Percentiles rank a stretch among this genome's conserved stretches.
phyloP scores from a whole-genome alignment of 192 early-diverging fungal species.

The Glomus cerebriforme region DNA sequence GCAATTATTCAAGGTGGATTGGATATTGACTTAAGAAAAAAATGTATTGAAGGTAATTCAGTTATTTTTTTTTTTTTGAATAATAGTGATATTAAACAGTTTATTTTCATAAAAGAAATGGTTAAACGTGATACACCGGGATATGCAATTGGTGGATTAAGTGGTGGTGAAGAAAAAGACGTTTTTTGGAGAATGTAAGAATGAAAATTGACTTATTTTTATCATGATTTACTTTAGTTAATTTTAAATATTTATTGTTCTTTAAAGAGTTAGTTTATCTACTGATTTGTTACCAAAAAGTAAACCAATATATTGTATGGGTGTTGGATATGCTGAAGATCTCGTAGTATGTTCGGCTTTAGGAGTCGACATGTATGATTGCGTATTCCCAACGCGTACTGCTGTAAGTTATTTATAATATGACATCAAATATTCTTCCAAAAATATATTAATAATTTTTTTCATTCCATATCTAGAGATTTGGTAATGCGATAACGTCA shows the following conservation, averaged over 20 bases:
- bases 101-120: conserved; percentile 55
- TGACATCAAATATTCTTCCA: not conserved
- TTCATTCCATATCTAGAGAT: conserved; percentile 49
- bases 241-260: conserved; percentile 40
- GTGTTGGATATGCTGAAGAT: conserved; percentile 84
- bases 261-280: conserved; percentile 62
- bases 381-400: conserved; percentile 87
- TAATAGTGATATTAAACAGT: not conserved
- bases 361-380: conserved; percentile 91
- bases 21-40: conserved; percentile 63
- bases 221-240: conserved; percentile 72
- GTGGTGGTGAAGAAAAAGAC: conserved; percentile 86
- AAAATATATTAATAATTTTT: not conserved
- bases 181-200: conserved; percentile 77
- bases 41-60: conserved; percentile 57
- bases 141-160: conserved; percentile 84
- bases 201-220: not conserved
- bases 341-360: conserved; percentile 83
- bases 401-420: conserved; percentile 49
- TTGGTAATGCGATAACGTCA: conserved; percentile 81
- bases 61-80: no score
- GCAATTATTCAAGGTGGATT: conserved; percentile 89
- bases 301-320: conserved; percentile 93
- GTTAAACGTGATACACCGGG: conserved; percentile 78
- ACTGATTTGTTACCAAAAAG: conserved; percentile 77